These are phyloP conservation scores for Suillus weaverae DNA, from an alignment of 768 basidiomycete species.

Conservation along the genomic window DNA sequence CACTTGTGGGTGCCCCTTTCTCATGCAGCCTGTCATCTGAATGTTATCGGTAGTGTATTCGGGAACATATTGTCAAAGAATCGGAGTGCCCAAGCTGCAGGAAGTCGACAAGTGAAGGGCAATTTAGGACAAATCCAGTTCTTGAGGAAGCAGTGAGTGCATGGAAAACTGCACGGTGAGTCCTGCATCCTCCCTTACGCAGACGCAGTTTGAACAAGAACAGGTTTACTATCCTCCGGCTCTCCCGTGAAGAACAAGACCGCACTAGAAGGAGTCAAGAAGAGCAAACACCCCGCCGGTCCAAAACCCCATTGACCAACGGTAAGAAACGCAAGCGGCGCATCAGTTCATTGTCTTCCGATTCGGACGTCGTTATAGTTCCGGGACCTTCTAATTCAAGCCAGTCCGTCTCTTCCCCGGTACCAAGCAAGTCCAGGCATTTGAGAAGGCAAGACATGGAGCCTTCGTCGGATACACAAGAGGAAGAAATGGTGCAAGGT, in stretches of 20 bases:
- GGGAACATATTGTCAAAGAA: constrained; percentile 54
- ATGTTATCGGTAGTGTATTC: constrained; percentile 57
- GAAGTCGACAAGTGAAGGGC: constrained; percentile 55
- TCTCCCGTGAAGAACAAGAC: constrained; percentile 38
- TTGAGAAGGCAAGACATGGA: constrained; percentile 18
- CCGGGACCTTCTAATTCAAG: constrained; percentile 33
- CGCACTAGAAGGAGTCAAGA: constrained; percentile 6
- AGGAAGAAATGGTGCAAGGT: constrained; percentile 31
- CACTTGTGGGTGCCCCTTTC: constrained; percentile 48
- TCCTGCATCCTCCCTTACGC: not conserved
- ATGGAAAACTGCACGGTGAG: constrained; percentile 74
- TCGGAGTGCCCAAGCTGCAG: constrained; percentile 76
- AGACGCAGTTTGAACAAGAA: not conserved
- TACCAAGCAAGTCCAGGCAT: constrained; percentile 21
- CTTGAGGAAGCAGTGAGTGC: constrained; percentile 67
- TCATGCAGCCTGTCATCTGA: constrained; percentile 10
- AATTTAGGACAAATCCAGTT: constrained; percentile 66
- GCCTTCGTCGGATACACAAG: constrained; percentile 32
- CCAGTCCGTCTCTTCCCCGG: constrained; percentile 20
- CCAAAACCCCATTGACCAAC: constrained; percentile 19
- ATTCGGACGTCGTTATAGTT: constrained; percentile 28
- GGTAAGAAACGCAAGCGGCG: constrained; percentile 39
- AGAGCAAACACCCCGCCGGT: constrained; percentile 20
- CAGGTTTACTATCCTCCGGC: constrained; percentile 45
- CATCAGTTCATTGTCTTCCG: constrained; percentile 21